These are phyloP conservation scores for Tolypocladium album DNA, from an alignment of 2,329 filamentous ascomycete species.

Conservation along the genomic window DNA sequence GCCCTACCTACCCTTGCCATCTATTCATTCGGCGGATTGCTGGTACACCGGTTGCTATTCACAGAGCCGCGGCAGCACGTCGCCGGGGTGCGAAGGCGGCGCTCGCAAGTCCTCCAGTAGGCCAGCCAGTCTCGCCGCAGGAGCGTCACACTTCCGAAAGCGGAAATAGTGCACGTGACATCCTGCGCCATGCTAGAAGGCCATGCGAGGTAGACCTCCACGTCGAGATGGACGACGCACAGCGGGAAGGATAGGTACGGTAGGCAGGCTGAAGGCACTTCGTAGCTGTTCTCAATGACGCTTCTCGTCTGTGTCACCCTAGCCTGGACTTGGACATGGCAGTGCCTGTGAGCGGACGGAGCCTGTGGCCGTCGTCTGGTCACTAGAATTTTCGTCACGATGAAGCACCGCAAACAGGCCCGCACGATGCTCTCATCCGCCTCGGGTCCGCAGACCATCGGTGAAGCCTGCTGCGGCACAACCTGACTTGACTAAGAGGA, in stretches of 20 bases:
- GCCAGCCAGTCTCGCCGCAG: background rate
- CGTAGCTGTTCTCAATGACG: background rate
- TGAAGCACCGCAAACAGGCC: background rate
- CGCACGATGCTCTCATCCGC: background rate
- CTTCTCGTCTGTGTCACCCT: background rate
- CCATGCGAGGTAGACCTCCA: background rate
- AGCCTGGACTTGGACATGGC: background rate
- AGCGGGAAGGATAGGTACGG: too few relatives aligned
- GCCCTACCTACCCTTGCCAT: background rate
- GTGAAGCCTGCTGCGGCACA: background rate
- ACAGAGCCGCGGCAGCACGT: background rate
- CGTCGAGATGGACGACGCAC: background rate
- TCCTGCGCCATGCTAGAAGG: background rate
- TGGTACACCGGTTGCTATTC: background rate
- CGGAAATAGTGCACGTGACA: background rate
- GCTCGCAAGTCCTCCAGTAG: background rate
- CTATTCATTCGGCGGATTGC: background rate
- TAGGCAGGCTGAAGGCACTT: background rate
- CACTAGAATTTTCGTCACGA: background rate
- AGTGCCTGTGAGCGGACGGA: background rate
- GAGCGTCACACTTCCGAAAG: background rate
- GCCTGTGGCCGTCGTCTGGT: background rate
- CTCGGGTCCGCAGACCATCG: accelerated
- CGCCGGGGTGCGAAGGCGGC: background rate
- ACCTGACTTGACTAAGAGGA: background rate